Percentiles rank a stretch among this genome's conserved stretches.
Evolutionary conservation across 179 eudicot species (phyloP).

Genomic region (Amaranthus tricolor): DNA sequence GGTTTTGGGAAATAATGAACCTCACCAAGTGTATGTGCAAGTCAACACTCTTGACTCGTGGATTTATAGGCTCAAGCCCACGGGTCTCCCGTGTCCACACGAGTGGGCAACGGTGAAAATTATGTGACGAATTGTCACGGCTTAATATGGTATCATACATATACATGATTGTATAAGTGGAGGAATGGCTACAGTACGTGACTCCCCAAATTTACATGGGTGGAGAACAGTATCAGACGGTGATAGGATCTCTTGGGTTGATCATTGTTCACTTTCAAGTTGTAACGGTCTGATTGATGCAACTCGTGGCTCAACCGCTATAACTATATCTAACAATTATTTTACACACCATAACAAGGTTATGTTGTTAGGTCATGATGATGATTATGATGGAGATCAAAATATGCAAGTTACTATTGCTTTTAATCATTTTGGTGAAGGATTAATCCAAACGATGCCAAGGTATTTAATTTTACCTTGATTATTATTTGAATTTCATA

Average conservation of each 20-base stretch:
- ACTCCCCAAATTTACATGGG: slow-evolving; percentile 50
- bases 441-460: slow-evolving; percentile 65
- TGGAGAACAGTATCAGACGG: slow-evolving; percentile 61
- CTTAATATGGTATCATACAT: too few relatives aligned
- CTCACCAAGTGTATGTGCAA: too few relatives aligned
- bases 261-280: slow-evolving; percentile 47
- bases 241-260: slow-evolving; percentile 61
- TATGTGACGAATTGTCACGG: too few relatives aligned
- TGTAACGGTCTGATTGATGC: slow-evolving; percentile 58
- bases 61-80: too few relatives aligned
- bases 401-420: slow-evolving; percentile 64
- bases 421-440: slow-evolving; percentile 71
- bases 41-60: too few relatives aligned
- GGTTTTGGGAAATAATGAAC: too few relatives aligned
- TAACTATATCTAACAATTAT: slow-evolving; percentile 61
- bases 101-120: too few relatives aligned
- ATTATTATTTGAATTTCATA: not conserved
- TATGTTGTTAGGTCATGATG: slow-evolving; percentile 61
- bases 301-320: slow-evolving; percentile 42
- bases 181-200: slow-evolving; percentile 47
- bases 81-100: too few relatives aligned
- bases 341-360: slow-evolving; percentile 63
- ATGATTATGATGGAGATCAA: slow-evolving; percentile 37
- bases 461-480: slow-evolving; percentile 25
- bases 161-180: slow-evolving; percentile 52